phyloP scores from a whole-genome alignment of 768 basidiomycete species.

The Pleurotus djamor region DNA sequence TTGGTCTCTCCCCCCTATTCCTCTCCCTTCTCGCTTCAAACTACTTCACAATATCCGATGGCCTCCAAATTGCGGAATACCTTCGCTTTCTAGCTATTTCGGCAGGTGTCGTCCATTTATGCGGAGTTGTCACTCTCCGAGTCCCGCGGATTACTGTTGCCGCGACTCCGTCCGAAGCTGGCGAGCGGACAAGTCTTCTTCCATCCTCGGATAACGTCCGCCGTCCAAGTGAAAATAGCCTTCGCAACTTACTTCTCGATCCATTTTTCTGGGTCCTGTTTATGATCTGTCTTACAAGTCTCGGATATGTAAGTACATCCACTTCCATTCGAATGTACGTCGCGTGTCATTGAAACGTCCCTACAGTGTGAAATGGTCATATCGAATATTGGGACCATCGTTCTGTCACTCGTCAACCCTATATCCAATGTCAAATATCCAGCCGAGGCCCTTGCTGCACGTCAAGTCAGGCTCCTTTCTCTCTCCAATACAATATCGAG shows the following conservation, averaged over 20 bases:
- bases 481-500: constrained; percentile 72
- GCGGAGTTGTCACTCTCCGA: constrained; percentile 48
- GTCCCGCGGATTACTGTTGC: neutral
- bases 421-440: constrained; percentile 13
- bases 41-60: constrained; percentile 51
- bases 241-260: constrained; percentile 10
- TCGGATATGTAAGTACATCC: constrained; percentile 10
- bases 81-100: constrained; percentile 55
- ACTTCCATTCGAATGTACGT: neutral
- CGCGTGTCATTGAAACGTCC: neutral
- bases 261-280: constrained; percentile 12
- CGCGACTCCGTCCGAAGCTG: neutral
- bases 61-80: constrained; percentile 46
- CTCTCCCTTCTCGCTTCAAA: constrained; percentile 62
- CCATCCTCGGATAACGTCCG: neutral
- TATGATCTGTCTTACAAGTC: constrained; percentile 4
- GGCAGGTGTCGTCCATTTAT: constrained; percentile 49
- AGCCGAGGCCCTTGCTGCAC: constrained; percentile 39
- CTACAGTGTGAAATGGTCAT: constrained; percentile 77
- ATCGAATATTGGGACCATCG: constrained; percentile 78
- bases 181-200: constrained; percentile 10
- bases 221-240: neutral
- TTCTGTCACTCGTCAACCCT: constrained; percentile 46
- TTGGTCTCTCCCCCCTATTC: constrained; percentile 80
- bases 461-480: constrained; percentile 71